Base-by-base conservation (phyloP, 2,329 filamentous ascomycete species). In the Pseudogymnoascus sp. region DNA sequence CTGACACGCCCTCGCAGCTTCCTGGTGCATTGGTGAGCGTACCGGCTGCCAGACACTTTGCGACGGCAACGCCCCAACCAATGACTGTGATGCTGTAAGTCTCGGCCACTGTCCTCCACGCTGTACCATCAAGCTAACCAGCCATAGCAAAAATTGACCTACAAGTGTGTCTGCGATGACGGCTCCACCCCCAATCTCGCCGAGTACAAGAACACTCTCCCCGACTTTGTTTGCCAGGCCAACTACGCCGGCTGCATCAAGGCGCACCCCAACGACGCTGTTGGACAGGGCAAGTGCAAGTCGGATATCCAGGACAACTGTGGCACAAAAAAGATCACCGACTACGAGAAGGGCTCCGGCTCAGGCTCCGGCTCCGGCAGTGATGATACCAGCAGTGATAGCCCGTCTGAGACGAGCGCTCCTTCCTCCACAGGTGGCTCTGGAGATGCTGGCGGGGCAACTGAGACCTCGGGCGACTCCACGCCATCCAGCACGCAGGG, bases 21-120 rank as follows among this genome's bases (percentile, higher is more conserved):
- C 74, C 62, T 87, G 84, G 84, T 88, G 86, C 71, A 71, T 73
- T 60, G 82, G 78, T 65, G 76, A 87, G 74, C 73, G 74, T 63
- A 84, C 84, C 73, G 79, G 78, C 47, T 88, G 86, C 75, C 82
- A 81, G 14, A 70, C 78, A 62, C 77, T 87, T 65, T 88, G 86
- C 74, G 77, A 77, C 64, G 78, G 78, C 64, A 69, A 72, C 65
- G 74, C 77, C 66, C 73, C 70, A 64, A 68, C 70, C 65, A 86
- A 86, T 75, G 72, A 69, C 57, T 88, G 86, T 71, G 77, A 83
- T 64, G 47, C 74, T 36, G 85, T 88, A 79, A 71, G 82, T 74
- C 57, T 58, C 28, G 14, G 43, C 37, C 33, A 57, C 14, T 22
- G 36, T 22, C 16, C 4, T 30, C 18, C 7, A 18, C n/a, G 22